phyloP scores from a whole-genome alignment of 2,329 filamentous ascomycete species.

The Botrytis cinerea region DNA sequence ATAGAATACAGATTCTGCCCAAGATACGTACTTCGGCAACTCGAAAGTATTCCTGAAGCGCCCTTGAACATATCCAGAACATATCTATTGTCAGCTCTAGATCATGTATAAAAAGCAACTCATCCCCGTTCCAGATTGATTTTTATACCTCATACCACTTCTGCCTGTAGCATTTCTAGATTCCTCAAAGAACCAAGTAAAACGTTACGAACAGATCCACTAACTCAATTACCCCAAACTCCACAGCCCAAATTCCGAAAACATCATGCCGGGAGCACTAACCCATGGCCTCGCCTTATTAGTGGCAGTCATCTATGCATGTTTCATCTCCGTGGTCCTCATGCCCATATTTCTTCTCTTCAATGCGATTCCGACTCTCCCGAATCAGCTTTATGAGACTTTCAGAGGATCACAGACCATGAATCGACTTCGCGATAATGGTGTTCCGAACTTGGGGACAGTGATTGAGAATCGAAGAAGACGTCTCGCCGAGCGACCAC shows the following conservation, averaged over 20 bases:
- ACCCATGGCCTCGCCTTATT: rapidly evolving
- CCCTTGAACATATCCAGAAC: background rate
- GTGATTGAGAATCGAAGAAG: background rate
- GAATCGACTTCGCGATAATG: background rate
- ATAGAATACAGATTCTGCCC: background rate
- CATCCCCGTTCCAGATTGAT: no score
- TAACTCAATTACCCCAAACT: background rate
- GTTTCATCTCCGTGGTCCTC: background rate
- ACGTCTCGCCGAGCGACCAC: background rate
- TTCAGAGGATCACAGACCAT: no score
- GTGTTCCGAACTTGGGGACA: background rate
- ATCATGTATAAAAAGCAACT: rapidly evolving
- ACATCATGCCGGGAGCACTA: background rate
- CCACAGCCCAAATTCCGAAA: background rate
- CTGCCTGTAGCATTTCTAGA: background rate
- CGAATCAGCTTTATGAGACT: background rate
- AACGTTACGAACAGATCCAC: background rate
- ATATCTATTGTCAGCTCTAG: background rate
- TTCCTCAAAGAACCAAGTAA: background rate
- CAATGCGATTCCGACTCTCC: rapidly evolving
- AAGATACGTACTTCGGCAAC: background rate
- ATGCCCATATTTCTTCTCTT: background rate
- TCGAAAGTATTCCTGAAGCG: background rate
- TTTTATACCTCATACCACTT: background rate
- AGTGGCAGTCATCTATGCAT: background rate